phyloP scores from a whole-genome alignment of 805 yeast genomes.

The Ogataea polymorpha region DNA sequence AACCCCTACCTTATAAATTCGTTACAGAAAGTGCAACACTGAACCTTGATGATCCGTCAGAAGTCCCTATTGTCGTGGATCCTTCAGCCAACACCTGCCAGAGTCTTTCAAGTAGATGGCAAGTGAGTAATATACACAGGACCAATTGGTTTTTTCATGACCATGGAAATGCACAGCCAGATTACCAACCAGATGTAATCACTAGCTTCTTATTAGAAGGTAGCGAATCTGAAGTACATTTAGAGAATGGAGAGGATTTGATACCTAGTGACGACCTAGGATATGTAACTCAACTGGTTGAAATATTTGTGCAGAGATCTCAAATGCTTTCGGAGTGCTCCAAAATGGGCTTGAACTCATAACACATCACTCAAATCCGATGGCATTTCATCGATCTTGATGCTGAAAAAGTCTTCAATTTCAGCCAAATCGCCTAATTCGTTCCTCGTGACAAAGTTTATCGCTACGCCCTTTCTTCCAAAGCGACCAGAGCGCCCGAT shows the following conservation, averaged over 20 bases:
- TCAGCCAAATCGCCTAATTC: conserved; percentile 76
- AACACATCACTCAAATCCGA: conserved; percentile 33
- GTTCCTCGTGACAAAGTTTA: conserved; percentile 82
- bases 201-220: conserved; percentile 18
- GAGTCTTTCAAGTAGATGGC: conserved; percentile 16
- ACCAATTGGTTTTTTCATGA: conserved; percentile 19
- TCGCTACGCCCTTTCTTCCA: conserved; percentile 98
- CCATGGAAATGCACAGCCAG: background rate
- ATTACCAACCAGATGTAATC: background rate
- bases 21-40: conserved; percentile 1
- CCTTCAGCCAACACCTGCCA: conserved; percentile 7
- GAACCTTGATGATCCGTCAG: conserved; percentile 10
- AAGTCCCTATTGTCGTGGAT: background rate
- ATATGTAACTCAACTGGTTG: conserved; percentile 20
- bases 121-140: conserved; percentile 7
- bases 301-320: conserved; percentile 15
- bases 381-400: conserved; percentile 93
- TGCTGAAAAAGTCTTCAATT: conserved; percentile 85
- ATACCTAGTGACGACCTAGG: conserved; percentile 22
- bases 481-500: conserved; percentile 98
- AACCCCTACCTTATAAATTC: background rate
- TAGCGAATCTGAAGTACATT: conserved; percentile 22
- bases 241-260: conserved; percentile 21
- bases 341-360: conserved; percentile 3
- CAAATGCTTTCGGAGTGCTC: background rate